Base-by-base conservation (phyloP, 192 early-diverging fungal genomes). In the Martensiomyces pterosporus region DNA sequence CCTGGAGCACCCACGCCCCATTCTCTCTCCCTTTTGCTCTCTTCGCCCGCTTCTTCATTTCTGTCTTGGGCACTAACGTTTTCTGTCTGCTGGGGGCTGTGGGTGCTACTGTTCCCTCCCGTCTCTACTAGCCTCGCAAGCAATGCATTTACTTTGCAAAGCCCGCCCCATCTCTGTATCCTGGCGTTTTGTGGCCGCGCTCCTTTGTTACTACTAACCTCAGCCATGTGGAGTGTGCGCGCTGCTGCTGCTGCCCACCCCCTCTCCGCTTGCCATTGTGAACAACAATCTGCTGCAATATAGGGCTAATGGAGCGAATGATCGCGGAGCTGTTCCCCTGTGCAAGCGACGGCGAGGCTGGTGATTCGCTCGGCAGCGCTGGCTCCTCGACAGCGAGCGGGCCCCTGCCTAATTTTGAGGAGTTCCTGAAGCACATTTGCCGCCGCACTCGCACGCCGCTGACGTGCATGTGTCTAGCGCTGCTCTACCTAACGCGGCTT, bases 401-500 rank as follows among this genome's bases (percentile, higher is more conserved):
- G 24, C 37, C 48, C 2, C 48, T 67, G 35, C 72, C 72, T 5
- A 60, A 53, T 18, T 68, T 76, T 37, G 57, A 68, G 24, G 73
- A 76, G 34, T 79, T 79, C 27, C 52, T 79, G 26, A 67, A 67
- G 51, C 65, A 75, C 43, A 75, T 72, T 19, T 67, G 62, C 43
- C 64, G 74, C 33, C 77, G 77, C 54, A 79, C 77, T 7, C 77
- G 74, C 53, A 75, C 72, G 35, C 73, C 72, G 26, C 57, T 72
- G 21, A 67, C 72, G 6, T 68, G 65, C 29, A 75, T 79, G 57
- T 66, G 65, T 39, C 52, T 75, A 24, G 81, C 79, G 43, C 69
- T 83, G 22, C 47, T 80, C 24, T 83, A 80, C 35, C 55, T 83
- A 25, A 71, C 64, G 2, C 44, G 78, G 18, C 73, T 83, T 17